Evolutionary conservation across 2,329 filamentous ascomycete species (phyloP).

Genomic region (Pseudogymnoascus sp.): DNA sequence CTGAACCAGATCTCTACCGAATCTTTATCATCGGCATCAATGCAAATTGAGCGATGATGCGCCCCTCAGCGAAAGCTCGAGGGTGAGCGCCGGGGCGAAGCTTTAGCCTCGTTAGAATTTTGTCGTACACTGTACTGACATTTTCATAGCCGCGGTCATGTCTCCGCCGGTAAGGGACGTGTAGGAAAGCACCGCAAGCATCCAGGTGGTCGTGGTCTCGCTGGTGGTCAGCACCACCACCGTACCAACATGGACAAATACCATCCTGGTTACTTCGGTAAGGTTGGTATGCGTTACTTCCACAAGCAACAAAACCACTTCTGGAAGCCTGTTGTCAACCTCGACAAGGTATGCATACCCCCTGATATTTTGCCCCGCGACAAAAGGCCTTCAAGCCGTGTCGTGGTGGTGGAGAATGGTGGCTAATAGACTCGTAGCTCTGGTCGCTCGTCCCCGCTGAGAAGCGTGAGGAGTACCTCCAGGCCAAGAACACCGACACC

Average conservation of each 20-base stretch:
- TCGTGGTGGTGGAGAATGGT: not conserved
- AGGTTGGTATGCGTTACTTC: constrained; percentile 94
- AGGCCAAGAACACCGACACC: constrained; percentile 73
- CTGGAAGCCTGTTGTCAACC: constrained; percentile 98
- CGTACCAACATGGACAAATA: constrained; percentile 86
- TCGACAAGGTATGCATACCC: constrained; percentile 72
- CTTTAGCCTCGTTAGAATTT: constrained; percentile 10
- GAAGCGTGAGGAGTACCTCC: constrained; percentile 86
- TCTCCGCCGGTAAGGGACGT: constrained; percentile 96
- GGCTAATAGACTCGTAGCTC: constrained; percentile 48
- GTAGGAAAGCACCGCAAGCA: constrained; percentile 98
- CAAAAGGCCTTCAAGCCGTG: not conserved
- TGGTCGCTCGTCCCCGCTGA: constrained; percentile 92
- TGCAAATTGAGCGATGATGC: constrained; percentile 7
- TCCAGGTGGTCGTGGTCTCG: constrained; percentile 74
- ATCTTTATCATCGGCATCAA: constrained; percentile 1
- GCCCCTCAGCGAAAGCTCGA: not conserved
- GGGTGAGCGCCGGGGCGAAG: constrained; percentile 10
- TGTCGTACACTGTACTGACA: constrained; percentile 23
- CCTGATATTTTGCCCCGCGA: not conserved
- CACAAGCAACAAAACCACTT: constrained; percentile 92
- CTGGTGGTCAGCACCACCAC: constrained; percentile 99
- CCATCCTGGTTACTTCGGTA: constrained; percentile 99
- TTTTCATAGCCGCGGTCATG: constrained; percentile 75
- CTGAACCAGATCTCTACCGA: constrained; percentile 11